A percentile compares a stretch with the other conserved stretches of the same genome.
Conservation (phyloP, 495 filamentous ascomycete genomes). For the Pyrenopolyporus hunteri region DNA sequence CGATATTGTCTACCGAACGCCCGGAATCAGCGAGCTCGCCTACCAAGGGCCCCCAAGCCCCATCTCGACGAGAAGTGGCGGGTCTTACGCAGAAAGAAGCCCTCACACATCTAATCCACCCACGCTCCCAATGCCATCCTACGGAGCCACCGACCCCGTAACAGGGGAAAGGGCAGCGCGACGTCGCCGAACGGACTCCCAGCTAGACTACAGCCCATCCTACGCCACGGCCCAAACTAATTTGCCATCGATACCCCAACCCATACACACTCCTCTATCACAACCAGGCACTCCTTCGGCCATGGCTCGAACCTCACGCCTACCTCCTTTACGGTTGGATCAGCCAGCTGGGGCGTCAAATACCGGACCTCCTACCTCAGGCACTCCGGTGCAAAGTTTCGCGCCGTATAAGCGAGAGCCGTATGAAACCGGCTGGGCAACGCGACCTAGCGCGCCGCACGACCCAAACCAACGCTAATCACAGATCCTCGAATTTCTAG, state of each 20-base stretch:
- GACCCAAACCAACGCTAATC: conserved; percentile 36
- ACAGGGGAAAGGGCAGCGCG: conserved; percentile 52
- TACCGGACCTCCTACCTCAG: conserved; percentile 34
- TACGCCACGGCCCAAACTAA: conserved; percentile 44
- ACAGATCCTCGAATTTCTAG: conserved; percentile 1
- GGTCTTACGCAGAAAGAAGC: conserved; percentile 45
- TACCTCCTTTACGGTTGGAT: conserved; percentile 54
- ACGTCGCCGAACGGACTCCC: conserved; percentile 53
- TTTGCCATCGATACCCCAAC: conserved; percentile 47
- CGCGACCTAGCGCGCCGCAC: conserved; percentile 40
- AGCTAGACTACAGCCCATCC: conserved; percentile 47
- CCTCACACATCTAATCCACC: conserved; percentile 34
- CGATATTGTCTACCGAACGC: conserved; percentile 62
- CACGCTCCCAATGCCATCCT: conserved; percentile 30
- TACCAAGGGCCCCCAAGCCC: conserved; percentile 58
- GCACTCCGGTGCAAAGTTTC: conserved; percentile 40
- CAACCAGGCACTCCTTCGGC: conserved; percentile 51
- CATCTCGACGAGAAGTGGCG: conserved; percentile 40
- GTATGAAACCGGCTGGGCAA: conserved; percentile 56
- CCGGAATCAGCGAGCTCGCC: conserved; percentile 56
- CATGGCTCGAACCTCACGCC: conserved; percentile 45
- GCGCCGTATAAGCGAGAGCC: conserved; percentile 41
- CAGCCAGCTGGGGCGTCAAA: conserved; percentile 43
- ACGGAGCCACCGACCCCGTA: conserved; percentile 35
- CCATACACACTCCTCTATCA: conserved; percentile 43